These are phyloP conservation scores for Ilex aquifolium DNA, from an alignment of 257 asterid species.

Conservation along the genomic window DNA sequence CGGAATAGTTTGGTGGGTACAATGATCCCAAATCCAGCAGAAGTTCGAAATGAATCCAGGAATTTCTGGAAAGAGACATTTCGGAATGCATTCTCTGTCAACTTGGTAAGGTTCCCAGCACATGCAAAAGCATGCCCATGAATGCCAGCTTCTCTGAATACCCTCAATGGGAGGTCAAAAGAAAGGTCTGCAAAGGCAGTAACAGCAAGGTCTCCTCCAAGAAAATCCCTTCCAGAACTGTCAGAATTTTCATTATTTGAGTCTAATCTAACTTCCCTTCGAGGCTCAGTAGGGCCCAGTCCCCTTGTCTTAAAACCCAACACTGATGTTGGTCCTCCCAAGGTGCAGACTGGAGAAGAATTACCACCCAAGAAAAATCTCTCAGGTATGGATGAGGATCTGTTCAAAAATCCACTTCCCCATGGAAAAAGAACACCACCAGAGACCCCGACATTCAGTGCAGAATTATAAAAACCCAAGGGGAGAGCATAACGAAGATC, in stretches of 20 bases:
- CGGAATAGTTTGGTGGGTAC: constrained; percentile 86
- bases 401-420: constrained; percentile 61
- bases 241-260: constrained; percentile 30
- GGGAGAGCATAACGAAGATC: constrained; percentile 89
- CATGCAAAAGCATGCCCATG: constrained; percentile 88
- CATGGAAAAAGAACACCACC: constrained; percentile 77
- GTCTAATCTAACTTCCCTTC: constrained; percentile 48
- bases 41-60: constrained; percentile 68
- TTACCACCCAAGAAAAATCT: constrained; percentile 92
- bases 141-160: constrained; percentile 77
- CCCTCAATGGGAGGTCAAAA: constrained; percentile 82
- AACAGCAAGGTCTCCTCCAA: constrained; percentile 95
- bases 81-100: constrained; percentile 57
- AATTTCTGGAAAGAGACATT: constrained; percentile 49
- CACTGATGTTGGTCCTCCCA: constrained; percentile 81
- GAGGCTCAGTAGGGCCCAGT: constrained; percentile 83
- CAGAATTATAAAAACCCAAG: constrained; percentile 70
- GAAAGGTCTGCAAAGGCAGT: constrained; percentile 89
- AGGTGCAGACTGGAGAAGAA: constrained; percentile 73
- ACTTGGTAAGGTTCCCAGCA: constrained; percentile 77
- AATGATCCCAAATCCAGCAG: constrained; percentile 71
- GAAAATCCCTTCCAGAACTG: constrained; percentile 52
- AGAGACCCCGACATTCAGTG: constrained; percentile 74
- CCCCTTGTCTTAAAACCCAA: constrained; percentile 92
- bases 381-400: constrained; percentile 64